Base-by-base conservation (phyloP, 257 asterid species). In the Voacanga thouarsii region DNA sequence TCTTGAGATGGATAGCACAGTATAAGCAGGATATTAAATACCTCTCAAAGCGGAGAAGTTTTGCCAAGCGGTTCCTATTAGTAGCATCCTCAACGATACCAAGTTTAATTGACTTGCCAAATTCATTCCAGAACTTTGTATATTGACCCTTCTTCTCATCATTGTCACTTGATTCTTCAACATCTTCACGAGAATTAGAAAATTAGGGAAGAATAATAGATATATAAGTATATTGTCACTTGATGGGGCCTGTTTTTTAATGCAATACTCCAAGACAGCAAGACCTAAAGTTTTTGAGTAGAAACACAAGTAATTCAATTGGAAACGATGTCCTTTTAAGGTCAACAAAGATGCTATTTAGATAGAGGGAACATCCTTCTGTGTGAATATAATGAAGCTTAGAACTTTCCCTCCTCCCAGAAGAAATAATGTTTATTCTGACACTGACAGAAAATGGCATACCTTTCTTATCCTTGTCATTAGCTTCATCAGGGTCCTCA, bases 11-110 rank as follows among this genome's bases (percentile, higher is more conserved):
- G 8, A n/a, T 51, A 74, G 50, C 19, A 39, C 12, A 26, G 41
- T 45, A 10, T 33, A 71, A 12, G 41, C 28, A n/a, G 76, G 45
- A 50, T 18, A 49, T 47, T 28, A 24, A 90, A 71, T 88, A 93
- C 98, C 90, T 89, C 85, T 93, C 98, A 84, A 93, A 86, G 26
- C 98, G 88, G 24, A 93, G 98, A 82, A 93, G 95, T 80, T 93
- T 93, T 14, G 98, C 98, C 75, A 93, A 84, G 41, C 97, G 93
- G 82, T 93, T 93, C 77, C 98, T 85, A 82, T 93, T 93, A 72
- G 97, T 82, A 73, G 98, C 94, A 70, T 93, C 98, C 85, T 93
- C 98, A 37, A 93, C 87, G 61, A 93, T 93, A 66, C 98, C 98
- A 66, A 94, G 98, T 86, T 94, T 92, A 56, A 94, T 87, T 63